Evolutionary conservation across 148 eudicot genomes (phyloP).

Genomic region (Persicaria maculosa): DNA sequence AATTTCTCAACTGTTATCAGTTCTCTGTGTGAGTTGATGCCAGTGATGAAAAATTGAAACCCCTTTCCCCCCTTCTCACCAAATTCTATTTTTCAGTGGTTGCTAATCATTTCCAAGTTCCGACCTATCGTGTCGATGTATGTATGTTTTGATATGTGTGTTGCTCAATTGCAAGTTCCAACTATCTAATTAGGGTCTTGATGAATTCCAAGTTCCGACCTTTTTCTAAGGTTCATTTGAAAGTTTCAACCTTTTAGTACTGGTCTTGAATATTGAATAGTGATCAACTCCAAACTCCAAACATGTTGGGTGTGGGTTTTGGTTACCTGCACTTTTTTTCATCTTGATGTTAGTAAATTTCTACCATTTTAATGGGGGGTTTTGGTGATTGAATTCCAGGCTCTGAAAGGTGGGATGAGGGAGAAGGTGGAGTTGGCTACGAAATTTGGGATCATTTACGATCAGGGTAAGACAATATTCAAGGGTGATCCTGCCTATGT

Average conservation of each 20-base stretch:
- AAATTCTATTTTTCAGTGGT: background rate
- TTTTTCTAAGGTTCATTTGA: too few species aligned
- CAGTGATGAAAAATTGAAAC: background rate
- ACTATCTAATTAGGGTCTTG: background rate
- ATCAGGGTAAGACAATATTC: background rate
- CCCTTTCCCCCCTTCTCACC: too few species aligned
- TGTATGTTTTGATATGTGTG: background rate
- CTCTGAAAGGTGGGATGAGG: conserved; percentile 21
- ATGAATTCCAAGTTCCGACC: too few species aligned
- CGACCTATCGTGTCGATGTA: background rate
- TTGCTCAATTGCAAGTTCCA: background rate
- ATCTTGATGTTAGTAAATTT: background rate
- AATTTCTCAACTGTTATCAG: background rate
- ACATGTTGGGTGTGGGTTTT: background rate
- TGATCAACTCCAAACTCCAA: background rate
- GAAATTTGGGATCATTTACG: background rate
- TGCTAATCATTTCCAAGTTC: background rate
- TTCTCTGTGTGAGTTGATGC: background rate
- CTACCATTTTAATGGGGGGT: background rate
- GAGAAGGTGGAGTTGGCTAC: conserved; percentile 16
- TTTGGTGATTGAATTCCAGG: conserved; percentile 16
- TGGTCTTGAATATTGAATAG: background rate
- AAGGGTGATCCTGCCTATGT: conserved; percentile 18
- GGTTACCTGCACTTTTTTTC: background rate
- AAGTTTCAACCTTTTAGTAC: too few species aligned